Percentiles rank a stretch among this genome's conserved stretches.
phyloP scores from a whole-genome alignment of 2,329 filamentous ascomycete species.

The Tolypocladium ophioglossoides region DNA sequence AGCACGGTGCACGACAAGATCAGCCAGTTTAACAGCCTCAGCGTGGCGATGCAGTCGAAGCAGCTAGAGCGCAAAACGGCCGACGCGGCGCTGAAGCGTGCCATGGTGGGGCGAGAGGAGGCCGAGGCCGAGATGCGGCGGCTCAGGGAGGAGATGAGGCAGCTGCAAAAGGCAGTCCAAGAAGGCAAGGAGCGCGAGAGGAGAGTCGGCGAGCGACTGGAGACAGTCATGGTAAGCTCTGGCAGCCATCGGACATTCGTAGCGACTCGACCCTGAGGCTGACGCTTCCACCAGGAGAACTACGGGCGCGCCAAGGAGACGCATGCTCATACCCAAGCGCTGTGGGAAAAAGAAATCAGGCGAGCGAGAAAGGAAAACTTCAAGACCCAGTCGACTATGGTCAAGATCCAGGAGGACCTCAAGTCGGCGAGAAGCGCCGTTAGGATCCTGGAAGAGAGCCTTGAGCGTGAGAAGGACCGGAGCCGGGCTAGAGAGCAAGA shows the following conservation, averaged over 20 bases:
- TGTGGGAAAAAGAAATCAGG: slow-evolving; percentile 67
- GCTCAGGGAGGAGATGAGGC: slow-evolving; percentile 48
- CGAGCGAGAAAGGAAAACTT: slow-evolving; percentile 62
- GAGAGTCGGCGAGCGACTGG: slow-evolving; percentile 54
- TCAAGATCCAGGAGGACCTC: slow-evolving; percentile 65
- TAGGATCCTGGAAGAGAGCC: slow-evolving; percentile 44
- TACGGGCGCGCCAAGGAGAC: slow-evolving; percentile 61
- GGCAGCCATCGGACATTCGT: too few relatives aligned
- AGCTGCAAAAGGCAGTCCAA: slow-evolving; percentile 47
- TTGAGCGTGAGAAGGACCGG: slow-evolving; percentile 54
- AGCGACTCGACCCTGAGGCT: not conserved
- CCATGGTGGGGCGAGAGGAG: slow-evolving; percentile 59
- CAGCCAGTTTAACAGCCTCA: slow-evolving; percentile 61
- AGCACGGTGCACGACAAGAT: slow-evolving; percentile 58
- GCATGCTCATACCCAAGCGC: slow-evolving; percentile 51
- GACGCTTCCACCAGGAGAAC: slow-evolving; percentile 45
- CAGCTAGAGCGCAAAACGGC: slow-evolving; percentile 53
- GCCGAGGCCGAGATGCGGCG: slow-evolving; percentile 58
- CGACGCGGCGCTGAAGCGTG: slow-evolving; percentile 55
- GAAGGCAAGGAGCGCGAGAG: slow-evolving; percentile 57
- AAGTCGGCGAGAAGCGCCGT: slow-evolving; percentile 47
- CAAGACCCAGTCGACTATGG: slow-evolving; percentile 58
- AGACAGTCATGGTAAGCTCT: slow-evolving; percentile 54
- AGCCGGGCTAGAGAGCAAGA: slow-evolving; percentile 55
- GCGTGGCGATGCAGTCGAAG: slow-evolving; percentile 49